Evolutionary conservation across 73 alveolate species (phyloP), one percentile per base, ranked within the genome.

Genomic region (Urostyla sp.): DNA sequence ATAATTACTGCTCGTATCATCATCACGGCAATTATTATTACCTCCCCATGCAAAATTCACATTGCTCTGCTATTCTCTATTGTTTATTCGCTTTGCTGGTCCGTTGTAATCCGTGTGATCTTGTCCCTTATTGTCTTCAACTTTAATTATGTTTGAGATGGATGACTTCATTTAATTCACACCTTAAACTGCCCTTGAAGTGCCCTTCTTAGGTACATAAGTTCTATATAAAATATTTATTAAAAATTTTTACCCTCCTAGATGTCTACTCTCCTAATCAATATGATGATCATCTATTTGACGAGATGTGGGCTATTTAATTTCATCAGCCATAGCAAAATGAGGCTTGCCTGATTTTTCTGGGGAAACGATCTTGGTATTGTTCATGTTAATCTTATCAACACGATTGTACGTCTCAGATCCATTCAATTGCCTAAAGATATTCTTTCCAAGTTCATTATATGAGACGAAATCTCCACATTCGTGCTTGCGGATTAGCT

Each of bases 341-440:
- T 58, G 76, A 18, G 32, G 32, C 36, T 11, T 54, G 0, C 86
- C 86, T n/a, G 75, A 53, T 46, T 73, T 73, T 50, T 73, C 86
- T 27, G 72, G 75, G 38, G 74, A 45, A 27, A 73, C 86, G 16
- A 73, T 52, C 11, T 32, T 52, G 1, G 63, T 58, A 46, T 37
- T 73, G 75, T 73, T 73, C 74, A 52, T 73, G 61, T 73, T 73
- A 28, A 73, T 73, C 54, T 73, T 73, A 32, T 52, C 86, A 20
- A 52, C 72, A 53, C 86, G 51, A 48, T 73, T 52, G 86, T 66
- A 66, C 59, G 44, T 24, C 28, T 66, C 80, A 30, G 49, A 45
- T 55, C 84, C 86, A 52, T 73, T 52, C 11, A 73, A 50, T 24
- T 73, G 24, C 63, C 61, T 73, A 51, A 53, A 74, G 5, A 74